phyloP scores from a whole-genome alignment of 495 filamentous ascomycete species.

The Talaromyces adpressus region DNA sequence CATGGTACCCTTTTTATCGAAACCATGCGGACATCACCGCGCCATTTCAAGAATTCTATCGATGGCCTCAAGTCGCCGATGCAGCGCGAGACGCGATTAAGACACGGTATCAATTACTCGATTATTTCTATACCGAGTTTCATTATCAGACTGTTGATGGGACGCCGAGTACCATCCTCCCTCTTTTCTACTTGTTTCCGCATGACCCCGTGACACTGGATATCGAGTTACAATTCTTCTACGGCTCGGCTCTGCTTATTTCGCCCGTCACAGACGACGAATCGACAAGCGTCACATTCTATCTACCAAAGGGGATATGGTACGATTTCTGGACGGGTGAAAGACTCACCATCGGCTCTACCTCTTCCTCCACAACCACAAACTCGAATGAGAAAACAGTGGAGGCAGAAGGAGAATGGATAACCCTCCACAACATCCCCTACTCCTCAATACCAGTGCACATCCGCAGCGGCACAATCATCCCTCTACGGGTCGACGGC shows the following conservation, averaged over 20 bases:
- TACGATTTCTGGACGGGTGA: slow-evolving; percentile 69
- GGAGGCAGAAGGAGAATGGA: slow-evolving; percentile 32
- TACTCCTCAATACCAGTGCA: slow-evolving; percentile 67
- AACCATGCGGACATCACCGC: slow-evolving; percentile 57
- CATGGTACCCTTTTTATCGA: slow-evolving; percentile 78
- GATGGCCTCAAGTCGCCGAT: slow-evolving; percentile 56
- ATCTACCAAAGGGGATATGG: slow-evolving; percentile 68
- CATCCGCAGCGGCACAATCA: slow-evolving; percentile 61
- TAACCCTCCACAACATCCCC: slow-evolving; percentile 46
- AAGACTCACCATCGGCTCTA: slow-evolving; percentile 25
- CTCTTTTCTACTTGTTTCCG: slow-evolving; percentile 68
- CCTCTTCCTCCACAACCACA: slow-evolving; percentile 30
- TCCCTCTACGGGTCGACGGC: slow-evolving; percentile 54
- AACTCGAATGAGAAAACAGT: too few relatives aligned
- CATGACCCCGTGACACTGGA: slow-evolving; percentile 51
- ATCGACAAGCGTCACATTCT: slow-evolving; percentile 58
- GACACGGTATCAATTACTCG: slow-evolving; percentile 67
- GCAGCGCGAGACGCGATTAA: slow-evolving; percentile 66
- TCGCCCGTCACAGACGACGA: slow-evolving; percentile 61
- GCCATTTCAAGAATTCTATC: slow-evolving; percentile 72
- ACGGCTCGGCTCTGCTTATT: slow-evolving; percentile 61
- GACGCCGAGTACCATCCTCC: slow-evolving; percentile 53
- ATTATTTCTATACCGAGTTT: slow-evolving; percentile 79
- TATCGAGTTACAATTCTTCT: slow-evolving; percentile 68
- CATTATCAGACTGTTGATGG: slow-evolving; percentile 57